Base-by-base conservation (phyloP, 768 basidiomycete genomes). In the Rhizopogon rudus region DNA sequence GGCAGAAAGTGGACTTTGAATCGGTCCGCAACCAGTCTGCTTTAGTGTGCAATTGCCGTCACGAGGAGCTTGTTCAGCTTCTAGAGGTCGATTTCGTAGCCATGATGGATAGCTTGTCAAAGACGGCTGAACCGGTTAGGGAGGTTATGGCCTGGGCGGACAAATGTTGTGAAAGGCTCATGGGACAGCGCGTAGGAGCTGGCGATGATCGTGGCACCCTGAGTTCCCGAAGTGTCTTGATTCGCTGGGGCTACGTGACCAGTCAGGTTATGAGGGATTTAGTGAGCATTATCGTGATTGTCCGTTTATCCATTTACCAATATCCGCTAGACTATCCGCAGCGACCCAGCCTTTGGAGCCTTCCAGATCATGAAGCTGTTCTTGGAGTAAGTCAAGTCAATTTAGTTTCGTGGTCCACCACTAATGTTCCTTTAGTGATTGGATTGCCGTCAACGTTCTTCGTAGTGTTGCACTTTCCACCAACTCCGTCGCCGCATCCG, bases 61-160 rank as follows among this genome's bases (percentile, higher is more conserved):
- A 93, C 61, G 92, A 93, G 70, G 90, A 93, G 63, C 79, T 94
- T 49, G 82, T 90, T 41, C 90, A 93, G 61, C 78, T 93, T 46
- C 71, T 94, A 46, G 91, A 93, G 67, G 86, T 89, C 53, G 89
- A 93, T 68, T 92, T 92, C 67, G 85, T 89, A 20, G 67, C 72
- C n/a, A 72, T 93, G 70, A 72, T 93, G 73, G 89, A 92, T 40
- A 77, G 80, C 55, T 74, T 91, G 37, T 64, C 78, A 35, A 87
- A 89, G 73, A 89, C 81, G 66, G 78, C 69, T 45, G 90, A 93
- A 60, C 91, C 91, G 13, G 91, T 93, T 41, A 77, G 87, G 63
- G 89, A 92, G 64, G 83, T 94, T 54, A 93, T 93, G 88, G 76
- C 83, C 4, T 93, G 92, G 91, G 91, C 91, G 20, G 92, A 94